These are phyloP conservation scores for Clonostachys solani DNA, from an alignment of 2,329 filamentous ascomycete genomes.

Conservation along the genomic window DNA sequence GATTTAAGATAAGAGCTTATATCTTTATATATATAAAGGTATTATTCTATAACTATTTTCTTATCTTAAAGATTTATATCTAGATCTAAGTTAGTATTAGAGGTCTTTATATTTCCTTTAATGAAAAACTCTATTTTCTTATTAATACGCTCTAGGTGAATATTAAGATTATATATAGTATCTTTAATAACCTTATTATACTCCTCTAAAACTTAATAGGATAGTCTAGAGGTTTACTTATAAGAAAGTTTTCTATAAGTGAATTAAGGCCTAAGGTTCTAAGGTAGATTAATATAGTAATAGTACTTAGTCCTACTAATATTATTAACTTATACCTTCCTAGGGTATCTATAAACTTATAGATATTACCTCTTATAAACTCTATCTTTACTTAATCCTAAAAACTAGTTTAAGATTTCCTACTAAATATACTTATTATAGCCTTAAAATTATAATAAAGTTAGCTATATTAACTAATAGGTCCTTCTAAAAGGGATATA, in stretches of 20 bases:
- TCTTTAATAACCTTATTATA: not conserved
- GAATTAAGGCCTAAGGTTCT: constrained; percentile 2
- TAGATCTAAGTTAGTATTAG: not conserved
- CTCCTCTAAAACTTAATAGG: not conserved
- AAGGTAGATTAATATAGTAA: not conserved
- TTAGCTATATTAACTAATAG: too few relatives aligned
- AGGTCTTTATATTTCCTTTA: too few relatives aligned
- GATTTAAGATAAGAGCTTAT: not conserved
- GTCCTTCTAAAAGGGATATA: too few relatives aligned
- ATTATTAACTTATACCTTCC: not conserved
- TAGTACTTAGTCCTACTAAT: not conserved
- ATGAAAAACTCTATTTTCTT: not conserved
- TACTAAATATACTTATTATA: too few relatives aligned
- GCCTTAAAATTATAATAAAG: too few relatives aligned
- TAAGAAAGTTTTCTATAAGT: not conserved
- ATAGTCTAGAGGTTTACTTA: not conserved
- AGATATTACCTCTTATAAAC: not conserved
- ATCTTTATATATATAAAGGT: not conserved
- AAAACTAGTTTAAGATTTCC: not conserved
- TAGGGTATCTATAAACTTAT: not conserved
- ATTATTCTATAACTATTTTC: constrained; percentile 2
- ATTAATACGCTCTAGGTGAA: too few relatives aligned
- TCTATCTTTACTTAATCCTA: not conserved
- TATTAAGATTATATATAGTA: not conserved
- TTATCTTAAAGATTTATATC: not conserved